Evolutionary conservation across 768 basidiomycete genomes (phyloP), one percentile per base, ranked within the genome.

Genomic region (Boletus sensibilis): DNA sequence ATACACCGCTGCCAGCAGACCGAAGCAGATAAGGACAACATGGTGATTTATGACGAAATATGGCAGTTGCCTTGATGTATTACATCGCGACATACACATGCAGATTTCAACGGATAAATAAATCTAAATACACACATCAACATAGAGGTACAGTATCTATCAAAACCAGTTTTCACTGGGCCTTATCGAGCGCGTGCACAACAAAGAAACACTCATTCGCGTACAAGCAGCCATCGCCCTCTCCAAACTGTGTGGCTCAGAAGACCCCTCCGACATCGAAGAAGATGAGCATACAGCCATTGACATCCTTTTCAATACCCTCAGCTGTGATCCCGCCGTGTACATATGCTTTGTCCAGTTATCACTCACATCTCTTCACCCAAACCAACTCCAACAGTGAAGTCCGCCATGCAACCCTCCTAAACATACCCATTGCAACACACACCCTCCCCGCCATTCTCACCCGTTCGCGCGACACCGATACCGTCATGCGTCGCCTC

Each of bases 171-270:
- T n/a, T n/a, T n/a, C n/a, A n/a, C n/a, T n/a, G n/a, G n/a, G n/a
- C 0, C 79, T 97, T 4, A 72, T 95, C 23, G 88, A 86, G 3
- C 82, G 96, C 25, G 71, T 88, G 12, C 74, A 78, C 13, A 95
- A 97, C 75, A 95, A 87, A 70, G 96, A 98, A 65, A 64, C 80
- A 0, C 67, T 75, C 21, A 82, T 98, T 13, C 83, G 96, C 16
- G 79, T 88, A 0, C 92, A 93, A 66, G 92, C 91, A 6, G 84
- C 87, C 9, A 78, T 89, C 29, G 89, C 89, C 1, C 80, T 98
- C 4, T 84, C 88, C 8, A 91, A 88, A 63, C 78, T 98, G 1
- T 83, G 82, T 52, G 82, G 79, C 9, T 80, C 85, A 3, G 93
- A 94, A 61, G 88, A 87, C 50, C 71, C 78, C 1, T 72, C 74